Evolutionary conservation across 768 basidiomycete species (phyloP).

Genomic region (Galerina marginata): DNA sequence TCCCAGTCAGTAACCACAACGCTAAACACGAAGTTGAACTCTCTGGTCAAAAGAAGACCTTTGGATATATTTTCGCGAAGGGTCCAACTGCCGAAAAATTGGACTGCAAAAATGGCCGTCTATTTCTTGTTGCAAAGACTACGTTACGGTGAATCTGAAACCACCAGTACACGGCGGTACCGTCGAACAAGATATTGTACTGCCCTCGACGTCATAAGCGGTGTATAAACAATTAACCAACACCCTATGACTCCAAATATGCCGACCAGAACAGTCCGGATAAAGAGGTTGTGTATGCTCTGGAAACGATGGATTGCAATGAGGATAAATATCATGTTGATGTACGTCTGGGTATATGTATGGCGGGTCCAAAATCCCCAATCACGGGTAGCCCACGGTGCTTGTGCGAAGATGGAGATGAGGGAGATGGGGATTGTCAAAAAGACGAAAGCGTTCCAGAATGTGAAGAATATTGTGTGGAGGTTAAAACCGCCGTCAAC

Average conservation of each 20-base stretch:
- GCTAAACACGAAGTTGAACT: too few relatives aligned
- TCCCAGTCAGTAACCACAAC: too few relatives aligned
- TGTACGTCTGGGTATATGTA: slow-evolving; percentile 10
- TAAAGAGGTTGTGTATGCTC: not conserved
- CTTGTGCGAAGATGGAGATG: slow-evolving; percentile 3
- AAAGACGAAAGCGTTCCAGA: slow-evolving; percentile 10
- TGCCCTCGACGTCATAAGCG: too few relatives aligned
- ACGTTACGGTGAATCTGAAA: too few relatives aligned
- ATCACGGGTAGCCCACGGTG: not conserved
- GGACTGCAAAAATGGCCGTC: too few relatives aligned
- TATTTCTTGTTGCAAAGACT: too few relatives aligned
- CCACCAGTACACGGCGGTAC: too few relatives aligned
- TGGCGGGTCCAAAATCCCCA: slow-evolving; percentile 5
- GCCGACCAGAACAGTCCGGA: not conserved
- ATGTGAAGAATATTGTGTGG: slow-evolving; percentile 12
- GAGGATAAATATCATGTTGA: slow-evolving; percentile 11
- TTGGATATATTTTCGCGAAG: too few relatives aligned
- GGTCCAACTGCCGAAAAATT: too few relatives aligned
- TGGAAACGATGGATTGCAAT: not conserved
- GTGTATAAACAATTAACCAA: not conserved
- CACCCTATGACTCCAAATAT: not conserved
- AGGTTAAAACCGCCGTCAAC: slow-evolving; percentile 1
- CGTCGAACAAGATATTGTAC: too few relatives aligned
- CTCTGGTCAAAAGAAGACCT: too few relatives aligned
- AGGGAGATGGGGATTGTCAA: not conserved